Base-by-base conservation (phyloP, 352 stramenopile genomes). In the Bremia lactucae region DNA sequence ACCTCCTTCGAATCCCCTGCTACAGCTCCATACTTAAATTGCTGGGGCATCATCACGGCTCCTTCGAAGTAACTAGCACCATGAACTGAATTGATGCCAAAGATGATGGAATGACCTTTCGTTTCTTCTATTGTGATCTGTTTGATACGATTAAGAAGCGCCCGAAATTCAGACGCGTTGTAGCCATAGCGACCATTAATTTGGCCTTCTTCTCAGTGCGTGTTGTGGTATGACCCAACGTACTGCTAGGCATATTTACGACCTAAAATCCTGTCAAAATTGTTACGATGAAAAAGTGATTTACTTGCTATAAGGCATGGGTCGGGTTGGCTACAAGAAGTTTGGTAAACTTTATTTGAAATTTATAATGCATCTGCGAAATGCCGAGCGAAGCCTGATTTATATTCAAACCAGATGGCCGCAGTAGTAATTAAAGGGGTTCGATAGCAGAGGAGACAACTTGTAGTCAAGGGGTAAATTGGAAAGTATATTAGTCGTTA, bases 191-290 rank as follows among this genome's bases (percentile, higher is more conserved):
- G 49, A 3, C 45, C 49, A 13, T 54, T 49, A 2, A 55, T n/a
- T n/a, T n/a, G n/a, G n/a, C n/a, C n/a, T n/a, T n/a, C n/a, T n/a
- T 81, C 46, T 42, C 66, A 65, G 28, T 65, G 68, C 10, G 70
- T 75, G 50, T 95, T 94, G 21, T 96, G 54, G 39, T 95, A 89
- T 19, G 79, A 94, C 0, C 87, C 87, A 29, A 95, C 63, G 16
- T 88, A 67, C 9, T 80, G 49, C 37, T 76, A 51, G 5, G 81
- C 82, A 36, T n/a, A n/a, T n/a, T n/a, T n/a, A n/a, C n/a, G n/a
- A n/a, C n/a, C n/a, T n/a, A n/a, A n/a, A n/a, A n/a, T n/a, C n/a
- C n/a, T n/a, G n/a, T n/a, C n/a, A n/a, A n/a, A n/a, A n/a, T n/a
- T n/a, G n/a, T n/a, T n/a, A n/a, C n/a, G n/a, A n/a, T n/a, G n/a